Evolutionary conservation across 1,139 yeast genomes (phyloP).

Genomic region (Casaregolazyma suthepensis): DNA sequence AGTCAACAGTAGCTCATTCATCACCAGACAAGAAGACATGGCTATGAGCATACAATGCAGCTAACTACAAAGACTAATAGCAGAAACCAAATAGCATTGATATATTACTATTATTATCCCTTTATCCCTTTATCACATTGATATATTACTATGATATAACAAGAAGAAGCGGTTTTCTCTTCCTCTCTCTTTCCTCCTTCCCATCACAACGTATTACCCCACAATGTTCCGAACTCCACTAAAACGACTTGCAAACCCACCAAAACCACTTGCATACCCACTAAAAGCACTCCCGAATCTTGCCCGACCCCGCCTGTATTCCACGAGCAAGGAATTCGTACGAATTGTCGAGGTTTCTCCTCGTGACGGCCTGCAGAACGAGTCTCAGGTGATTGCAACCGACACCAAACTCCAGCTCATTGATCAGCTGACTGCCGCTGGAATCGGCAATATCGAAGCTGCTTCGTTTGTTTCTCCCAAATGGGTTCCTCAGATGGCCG

Average conservation of each 20-base stretch:
- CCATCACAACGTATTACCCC: not conserved
- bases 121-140: too few relatives aligned
- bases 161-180: too few relatives aligned
- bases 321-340: slow-evolving; percentile 13
- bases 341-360: slow-evolving; percentile 34
- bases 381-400: slow-evolving; percentile 28
- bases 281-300: not conserved
- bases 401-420: slow-evolving; percentile 29
- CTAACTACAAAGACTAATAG: too few relatives aligned
- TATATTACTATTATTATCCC: too few relatives aligned
- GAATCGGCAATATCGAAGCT: slow-evolving; percentile 29
- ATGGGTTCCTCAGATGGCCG: slow-evolving; percentile 36
- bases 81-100: too few relatives aligned
- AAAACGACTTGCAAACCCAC: not conserved
- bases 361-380: slow-evolving; percentile 35
- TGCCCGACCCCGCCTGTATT: not conserved
- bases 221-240: not conserved
- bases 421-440: slow-evolving; percentile 27
- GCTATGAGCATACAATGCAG: too few relatives aligned
- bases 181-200: too few relatives aligned
- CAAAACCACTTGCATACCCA: not conserved
- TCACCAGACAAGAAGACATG: too few relatives aligned
- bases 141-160: too few relatives aligned
- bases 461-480: slow-evolving; percentile 36
- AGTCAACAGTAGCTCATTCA: too few relatives aligned